Evolutionary conservation across 805 yeast species (phyloP), one percentile per base, ranked within the genome.

Genomic region (Myxozyma monticola): DNA sequence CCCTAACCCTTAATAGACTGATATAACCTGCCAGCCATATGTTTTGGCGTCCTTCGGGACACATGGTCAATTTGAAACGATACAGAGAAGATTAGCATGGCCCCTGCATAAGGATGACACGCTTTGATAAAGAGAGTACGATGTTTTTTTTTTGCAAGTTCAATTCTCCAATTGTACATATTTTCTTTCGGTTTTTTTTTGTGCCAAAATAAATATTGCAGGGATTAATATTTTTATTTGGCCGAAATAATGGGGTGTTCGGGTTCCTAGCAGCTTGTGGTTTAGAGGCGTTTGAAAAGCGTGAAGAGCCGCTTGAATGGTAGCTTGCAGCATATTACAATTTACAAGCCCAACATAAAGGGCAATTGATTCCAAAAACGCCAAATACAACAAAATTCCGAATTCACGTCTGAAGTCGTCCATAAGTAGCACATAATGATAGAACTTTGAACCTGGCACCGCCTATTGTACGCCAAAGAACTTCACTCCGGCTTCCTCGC

Each of bases 61-160:
- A 84, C 83, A 84, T 88, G 91, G 97, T 91, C 97, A 91, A 91
- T 84, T 90, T 84, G 96, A 90, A 91, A 85, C 96, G 89, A 91
- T 91, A 91, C 99, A 91, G 98, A 91, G 99, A 91, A 91, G 98
- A 93, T 91, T 90, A 91, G 98, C 98, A 93, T 95, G 95, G 96
- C 96, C 98, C 98, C 96, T 91, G 98, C 98, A 91, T 93, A 93
- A 93, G 96, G 98, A 91, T 91, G 98, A 90, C 96, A 95, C 97
- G 97, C 96, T 90, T 84, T 89, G 59, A 88, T 97, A 91, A 91
- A 91, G 97, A 91, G 98, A 90, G 91, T 88, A 86, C 80, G 73
- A 75, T 73, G 77, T 83, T 85, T 87, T 87, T 88, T 88, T 85
- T 77, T 25, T 21, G 20, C 5, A 6, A 18, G 48, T 44, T 37